phyloP scores from a whole-genome alignment of 768 basidiomycete species.

The Termitomyces sp. region DNA sequence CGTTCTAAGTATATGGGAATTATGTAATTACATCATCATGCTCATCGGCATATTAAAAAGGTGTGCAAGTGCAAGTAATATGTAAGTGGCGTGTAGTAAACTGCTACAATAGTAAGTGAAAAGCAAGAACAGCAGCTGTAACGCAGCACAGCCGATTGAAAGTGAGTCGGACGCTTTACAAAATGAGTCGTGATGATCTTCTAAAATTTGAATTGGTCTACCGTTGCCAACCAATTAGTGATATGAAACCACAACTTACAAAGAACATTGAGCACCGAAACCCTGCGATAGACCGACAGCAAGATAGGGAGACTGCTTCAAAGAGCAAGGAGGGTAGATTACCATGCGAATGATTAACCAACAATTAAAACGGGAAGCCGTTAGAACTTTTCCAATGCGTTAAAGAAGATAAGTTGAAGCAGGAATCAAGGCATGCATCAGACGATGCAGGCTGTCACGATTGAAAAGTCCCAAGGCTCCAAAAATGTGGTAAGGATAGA shows the following conservation, averaged over 20 bases:
- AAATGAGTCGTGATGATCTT: neutral
- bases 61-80: neutral
- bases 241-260: neutral
- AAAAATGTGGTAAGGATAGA: neutral
- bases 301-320: neutral
- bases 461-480: neutral
- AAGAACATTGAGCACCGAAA: neutral
- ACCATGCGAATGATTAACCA: neutral
- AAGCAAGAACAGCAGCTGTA: conserved; percentile 3
- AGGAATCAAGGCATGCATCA: neutral
- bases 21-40: conserved; percentile 7
- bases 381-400: neutral
- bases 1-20: neutral
- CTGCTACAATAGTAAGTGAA: conserved; percentile 1
- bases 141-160: conserved; percentile 2
- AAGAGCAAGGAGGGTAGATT: neutral
- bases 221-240: neutral
- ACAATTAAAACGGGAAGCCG: neutral
- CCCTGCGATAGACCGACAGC: neutral
- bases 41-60: conserved; percentile 1
- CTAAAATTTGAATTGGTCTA: neutral
- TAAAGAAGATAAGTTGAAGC: neutral
- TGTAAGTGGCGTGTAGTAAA: neutral
- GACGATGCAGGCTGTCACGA: neutral
- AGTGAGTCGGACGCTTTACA: neutral